Evolutionary conservation across 2,329 filamentous ascomycete species (phyloP).

Genomic region (Penicillium vulpinum): DNA sequence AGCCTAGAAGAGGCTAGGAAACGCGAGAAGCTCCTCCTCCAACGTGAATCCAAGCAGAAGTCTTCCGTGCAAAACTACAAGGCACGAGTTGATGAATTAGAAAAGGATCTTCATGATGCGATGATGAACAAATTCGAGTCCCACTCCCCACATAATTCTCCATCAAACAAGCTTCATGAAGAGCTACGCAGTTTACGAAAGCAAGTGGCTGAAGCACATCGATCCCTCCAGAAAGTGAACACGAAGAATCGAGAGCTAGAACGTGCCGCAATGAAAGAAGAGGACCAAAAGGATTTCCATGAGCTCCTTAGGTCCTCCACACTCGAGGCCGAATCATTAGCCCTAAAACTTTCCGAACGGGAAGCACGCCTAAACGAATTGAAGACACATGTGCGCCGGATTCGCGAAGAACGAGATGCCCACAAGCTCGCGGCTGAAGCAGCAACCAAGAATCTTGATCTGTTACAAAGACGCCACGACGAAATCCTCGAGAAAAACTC

Average conservation of each 20-base stretch:
- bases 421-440: constrained; percentile 44
- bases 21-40: constrained; percentile 64
- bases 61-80: constrained; percentile 64
- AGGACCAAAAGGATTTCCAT: constrained; percentile 47
- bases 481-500: constrained; percentile 54
- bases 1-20: constrained; percentile 65
- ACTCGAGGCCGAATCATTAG: constrained; percentile 63
- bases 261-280: constrained; percentile 49
- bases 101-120: constrained; percentile 66
- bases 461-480: constrained; percentile 62
- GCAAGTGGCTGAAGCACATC: constrained; percentile 62
- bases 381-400: constrained; percentile 63
- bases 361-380: constrained; percentile 62
- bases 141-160: constrained; percentile 56
- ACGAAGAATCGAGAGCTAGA: constrained; percentile 53
- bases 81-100: constrained; percentile 65
- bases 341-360: constrained; percentile 69
- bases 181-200: constrained; percentile 61
- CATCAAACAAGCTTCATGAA: constrained; percentile 43
- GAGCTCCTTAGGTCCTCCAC: constrained; percentile 50
- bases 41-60: constrained; percentile 66
- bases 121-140: constrained; percentile 53
- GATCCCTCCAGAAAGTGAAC: constrained; percentile 58
- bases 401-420: constrained; percentile 49
- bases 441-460: constrained; percentile 45